Evolutionary conservation across 192 early-diverging fungal species (phyloP).

Genomic region (Dimargaris verticillata): DNA sequence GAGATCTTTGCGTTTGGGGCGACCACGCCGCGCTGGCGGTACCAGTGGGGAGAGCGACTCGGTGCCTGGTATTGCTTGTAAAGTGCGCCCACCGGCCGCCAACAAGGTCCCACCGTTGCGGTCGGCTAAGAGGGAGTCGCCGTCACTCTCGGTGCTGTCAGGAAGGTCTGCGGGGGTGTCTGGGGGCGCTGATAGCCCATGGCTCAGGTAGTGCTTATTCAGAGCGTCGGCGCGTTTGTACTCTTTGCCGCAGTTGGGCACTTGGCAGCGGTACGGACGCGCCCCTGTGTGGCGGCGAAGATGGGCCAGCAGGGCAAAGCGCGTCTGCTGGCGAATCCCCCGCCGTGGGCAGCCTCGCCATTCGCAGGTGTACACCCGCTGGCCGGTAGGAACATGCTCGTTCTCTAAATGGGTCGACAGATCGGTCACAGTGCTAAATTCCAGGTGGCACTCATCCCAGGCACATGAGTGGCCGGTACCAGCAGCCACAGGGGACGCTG

Average conservation of each 20-base stretch:
- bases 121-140: background rate
- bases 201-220: too few relatives aligned
- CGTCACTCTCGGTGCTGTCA: too few relatives aligned
- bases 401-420: background rate
- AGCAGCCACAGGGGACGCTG: too few relatives aligned
- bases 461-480: too few relatives aligned
- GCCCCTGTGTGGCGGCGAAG: conserved; percentile 4
- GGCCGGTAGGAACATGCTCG: background rate
- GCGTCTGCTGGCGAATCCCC: background rate
- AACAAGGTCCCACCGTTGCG: background rate
- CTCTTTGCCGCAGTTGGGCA: conserved; percentile 1
- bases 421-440: background rate
- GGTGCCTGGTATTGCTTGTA: background rate
- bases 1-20: background rate
- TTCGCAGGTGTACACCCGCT: background rate
- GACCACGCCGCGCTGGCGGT: too few relatives aligned
- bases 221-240: conserved; percentile 10
- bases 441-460: background rate
- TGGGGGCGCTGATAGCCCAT: too few relatives aligned
- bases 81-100: background rate
- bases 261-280: background rate
- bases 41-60: background rate
- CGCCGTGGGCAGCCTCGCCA: background rate
- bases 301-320: background rate
- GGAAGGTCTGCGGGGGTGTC: too few relatives aligned